phyloP scores from a whole-genome alignment of 1,139 yeast genomes.

The Sugiyamaella grinbergsii region DNA sequence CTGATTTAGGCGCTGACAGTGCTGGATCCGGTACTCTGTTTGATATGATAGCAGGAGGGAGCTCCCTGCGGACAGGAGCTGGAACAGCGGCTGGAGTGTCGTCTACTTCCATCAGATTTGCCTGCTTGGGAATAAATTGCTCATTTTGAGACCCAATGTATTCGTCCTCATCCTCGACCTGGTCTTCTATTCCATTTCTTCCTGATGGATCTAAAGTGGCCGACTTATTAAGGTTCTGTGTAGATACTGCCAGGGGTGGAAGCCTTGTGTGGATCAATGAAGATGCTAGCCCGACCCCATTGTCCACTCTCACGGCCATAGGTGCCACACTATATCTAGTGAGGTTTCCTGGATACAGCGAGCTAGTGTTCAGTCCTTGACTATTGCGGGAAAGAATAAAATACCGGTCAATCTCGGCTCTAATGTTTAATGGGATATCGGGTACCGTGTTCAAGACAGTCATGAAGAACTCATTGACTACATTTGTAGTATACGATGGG shows the following conservation, averaged over 20 bases:
- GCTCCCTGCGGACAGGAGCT: slow-evolving; percentile 13
- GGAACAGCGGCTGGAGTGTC: background rate
- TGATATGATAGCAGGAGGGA: slow-evolving; percentile 8
- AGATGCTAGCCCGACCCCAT: slow-evolving; percentile 48
- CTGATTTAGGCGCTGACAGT: background rate
- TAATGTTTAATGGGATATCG: slow-evolving; percentile 61
- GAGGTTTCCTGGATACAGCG: slow-evolving; percentile 64
- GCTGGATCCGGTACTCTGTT: slow-evolving; percentile 3
- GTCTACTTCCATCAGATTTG: slow-evolving; percentile 3
- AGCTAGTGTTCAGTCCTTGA: slow-evolving; percentile 46
- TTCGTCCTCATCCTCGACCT: slow-evolving; percentile 1
- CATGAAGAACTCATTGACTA: slow-evolving; percentile 54
- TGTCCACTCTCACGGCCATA: slow-evolving; percentile 54
- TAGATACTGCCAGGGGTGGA: slow-evolving; percentile 52
- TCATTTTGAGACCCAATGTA: background rate
- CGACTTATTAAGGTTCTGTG: slow-evolving; percentile 18
- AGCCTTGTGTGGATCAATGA: slow-evolving; percentile 73
- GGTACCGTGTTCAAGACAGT: slow-evolving; percentile 53
- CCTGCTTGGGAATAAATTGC: background rate
- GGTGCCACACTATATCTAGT: slow-evolving; percentile 67
- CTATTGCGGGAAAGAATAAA: slow-evolving; percentile 51
- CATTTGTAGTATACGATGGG: slow-evolving; percentile 44
- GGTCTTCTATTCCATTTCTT: slow-evolving; percentile 3
- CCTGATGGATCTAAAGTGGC: slow-evolving; percentile 23
- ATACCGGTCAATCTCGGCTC: slow-evolving; percentile 62